Evolutionary conservation across 225 moss, liverwort and hornwort genomes (phyloP).

Genomic region (Anthoceros angustus): DNA sequence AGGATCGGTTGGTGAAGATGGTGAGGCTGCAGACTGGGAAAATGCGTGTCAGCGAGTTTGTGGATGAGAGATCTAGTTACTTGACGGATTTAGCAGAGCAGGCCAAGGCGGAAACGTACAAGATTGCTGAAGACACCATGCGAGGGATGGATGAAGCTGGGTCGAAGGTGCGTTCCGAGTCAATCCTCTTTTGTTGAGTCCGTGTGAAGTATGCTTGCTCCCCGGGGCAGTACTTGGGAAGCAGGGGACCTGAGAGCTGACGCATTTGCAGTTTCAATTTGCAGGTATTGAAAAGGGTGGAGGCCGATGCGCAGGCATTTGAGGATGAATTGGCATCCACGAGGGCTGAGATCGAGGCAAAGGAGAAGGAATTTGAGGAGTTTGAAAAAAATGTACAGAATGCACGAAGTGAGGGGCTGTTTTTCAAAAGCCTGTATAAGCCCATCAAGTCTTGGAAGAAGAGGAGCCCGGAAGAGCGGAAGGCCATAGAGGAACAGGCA

Average conservation of each 20-base stretch:
- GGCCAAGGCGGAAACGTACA: slow-evolving; percentile 70
- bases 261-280: background rate
- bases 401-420: slow-evolving; percentile 79
- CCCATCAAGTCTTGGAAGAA: slow-evolving; percentile 50
- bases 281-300: slow-evolving; percentile 72
- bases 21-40: slow-evolving; percentile 73
- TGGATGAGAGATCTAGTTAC: slow-evolving; percentile 76
- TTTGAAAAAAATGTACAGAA: slow-evolving; percentile 77
- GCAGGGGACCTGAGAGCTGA: background rate
- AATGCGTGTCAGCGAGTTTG: slow-evolving; percentile 66
- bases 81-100: slow-evolving; percentile 77
- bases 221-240: background rate
- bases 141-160: slow-evolving; percentile 83
- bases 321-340: slow-evolving; percentile 84
- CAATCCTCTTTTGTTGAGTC: background rate
- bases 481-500: slow-evolving; percentile 37
- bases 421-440: slow-evolving; percentile 74
- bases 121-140: slow-evolving; percentile 74
- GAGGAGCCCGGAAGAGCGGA: slow-evolving; percentile 39
- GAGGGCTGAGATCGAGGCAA: slow-evolving; percentile 88
- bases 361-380: slow-evolving; percentile 46
- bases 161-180: slow-evolving; percentile 44
- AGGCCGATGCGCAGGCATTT: slow-evolving; percentile 63
- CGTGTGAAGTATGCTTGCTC: background rate
- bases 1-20: slow-evolving; percentile 74